phyloP scores from a whole-genome alignment of 192 early-diverging fungal genomes.

The Entomortierella parvispora region DNA sequence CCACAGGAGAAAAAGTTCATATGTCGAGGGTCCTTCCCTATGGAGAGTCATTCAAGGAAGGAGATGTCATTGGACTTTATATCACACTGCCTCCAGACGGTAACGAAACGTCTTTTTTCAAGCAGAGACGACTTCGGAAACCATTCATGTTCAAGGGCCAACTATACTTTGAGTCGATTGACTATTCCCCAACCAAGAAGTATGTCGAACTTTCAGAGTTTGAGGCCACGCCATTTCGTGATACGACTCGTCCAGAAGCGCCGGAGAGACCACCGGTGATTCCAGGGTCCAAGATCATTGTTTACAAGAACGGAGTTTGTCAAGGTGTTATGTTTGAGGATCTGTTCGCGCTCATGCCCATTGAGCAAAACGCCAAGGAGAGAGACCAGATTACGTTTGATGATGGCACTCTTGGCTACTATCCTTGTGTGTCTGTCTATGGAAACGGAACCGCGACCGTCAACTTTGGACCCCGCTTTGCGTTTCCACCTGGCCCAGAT shows the following conservation, averaged over 20 bases:
- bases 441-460: constrained; percentile 67
- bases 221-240: constrained; percentile 54
- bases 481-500: constrained; percentile 60
- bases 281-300: constrained; percentile 64
- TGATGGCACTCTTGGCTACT: constrained; percentile 74
- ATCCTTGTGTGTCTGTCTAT: constrained; percentile 70
- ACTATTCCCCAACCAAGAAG: constrained; percentile 59
- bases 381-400: constrained; percentile 61
- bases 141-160: constrained; percentile 65
- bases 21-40: constrained; percentile 58
- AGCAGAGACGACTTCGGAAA: constrained; percentile 55
- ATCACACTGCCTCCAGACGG: constrained; percentile 62
- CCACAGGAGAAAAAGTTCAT: constrained; percentile 69
- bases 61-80: constrained; percentile 72
- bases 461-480: constrained; percentile 73
- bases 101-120: constrained; percentile 49
- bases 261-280: constrained; percentile 49
- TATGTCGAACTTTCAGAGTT: constrained; percentile 58
- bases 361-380: constrained; percentile 49
- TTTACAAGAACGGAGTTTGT: constrained; percentile 73
- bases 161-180: constrained; percentile 65
- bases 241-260: constrained; percentile 21
- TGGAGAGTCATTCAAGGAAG: constrained; percentile 68
- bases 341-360: constrained; percentile 59
- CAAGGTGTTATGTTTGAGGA: constrained; percentile 67